Conservation (phyloP, 768 basidiomycete species). For the Boletus rubroflammeus region DNA sequence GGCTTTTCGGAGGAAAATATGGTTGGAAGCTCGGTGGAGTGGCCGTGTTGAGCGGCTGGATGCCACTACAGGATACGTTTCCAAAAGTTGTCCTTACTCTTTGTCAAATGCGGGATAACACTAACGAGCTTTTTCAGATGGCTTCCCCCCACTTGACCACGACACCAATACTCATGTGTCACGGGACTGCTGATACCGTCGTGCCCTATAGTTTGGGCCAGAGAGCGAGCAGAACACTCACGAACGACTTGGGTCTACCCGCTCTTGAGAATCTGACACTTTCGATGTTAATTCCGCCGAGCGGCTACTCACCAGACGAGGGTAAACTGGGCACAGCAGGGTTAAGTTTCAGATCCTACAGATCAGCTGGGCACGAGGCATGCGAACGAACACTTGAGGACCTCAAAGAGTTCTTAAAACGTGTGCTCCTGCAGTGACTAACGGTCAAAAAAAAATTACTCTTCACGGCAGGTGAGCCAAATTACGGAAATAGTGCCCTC, state of each 20-base stretch:
- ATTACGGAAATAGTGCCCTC: not conserved
- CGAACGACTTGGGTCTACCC: slow-evolving; percentile 48
- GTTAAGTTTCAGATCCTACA: slow-evolving; percentile 64
- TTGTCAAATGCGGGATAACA: not conserved
- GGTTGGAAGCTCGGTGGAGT: slow-evolving; percentile 70
- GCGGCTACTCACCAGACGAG: slow-evolving; percentile 18
- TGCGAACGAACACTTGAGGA: slow-evolving; percentile 64
- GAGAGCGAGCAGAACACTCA: slow-evolving; percentile 55
- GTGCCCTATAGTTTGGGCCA: slow-evolving; percentile 56
- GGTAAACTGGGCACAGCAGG: slow-evolving; percentile 38
- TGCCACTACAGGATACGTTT: slow-evolving; percentile 64
- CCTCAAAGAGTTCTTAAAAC: slow-evolving; percentile 66
- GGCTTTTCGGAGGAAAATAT: slow-evolving; percentile 27
- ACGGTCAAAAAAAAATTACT: not conserved
- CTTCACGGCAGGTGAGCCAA: not conserved
- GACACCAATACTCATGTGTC: slow-evolving; percentile 83
- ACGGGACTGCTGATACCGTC: slow-evolving; percentile 73
- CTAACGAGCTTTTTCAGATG: slow-evolving; percentile 44
- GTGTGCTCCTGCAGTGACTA: slow-evolving; percentile 41
- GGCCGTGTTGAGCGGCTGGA: slow-evolving; percentile 73
- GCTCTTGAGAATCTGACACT: slow-evolving; percentile 34
- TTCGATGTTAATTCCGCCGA: slow-evolving; percentile 26
- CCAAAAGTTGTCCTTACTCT: slow-evolving; percentile 48
- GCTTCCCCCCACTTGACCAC: slow-evolving; percentile 52
- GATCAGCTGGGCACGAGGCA: slow-evolving; percentile 64